phyloP scores from a whole-genome alignment of 495 filamentous ascomycete species.

The Aspergillus nidulans region DNA sequence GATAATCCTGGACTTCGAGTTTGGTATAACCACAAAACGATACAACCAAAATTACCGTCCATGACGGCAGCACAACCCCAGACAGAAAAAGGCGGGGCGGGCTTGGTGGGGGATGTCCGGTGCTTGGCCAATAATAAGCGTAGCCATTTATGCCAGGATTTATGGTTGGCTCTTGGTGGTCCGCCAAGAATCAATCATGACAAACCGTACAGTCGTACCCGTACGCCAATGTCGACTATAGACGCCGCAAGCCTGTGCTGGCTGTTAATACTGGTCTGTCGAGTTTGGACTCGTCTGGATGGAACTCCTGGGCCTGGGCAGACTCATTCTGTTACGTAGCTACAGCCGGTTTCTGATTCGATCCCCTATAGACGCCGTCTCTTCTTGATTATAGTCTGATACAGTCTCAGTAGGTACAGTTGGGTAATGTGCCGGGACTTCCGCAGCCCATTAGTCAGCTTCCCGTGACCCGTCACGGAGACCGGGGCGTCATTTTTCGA shows the following conservation, averaged over 20 bases:
- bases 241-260: not conserved
- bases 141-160: not conserved
- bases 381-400: no score
- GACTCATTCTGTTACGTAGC: not conserved
- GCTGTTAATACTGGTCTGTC: not conserved
- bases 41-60: not conserved
- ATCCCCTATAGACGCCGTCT: no score
- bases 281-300: not conserved
- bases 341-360: not conserved
- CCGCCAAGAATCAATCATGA: not conserved
- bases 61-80: not conserved
- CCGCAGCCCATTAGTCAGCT: not conserved
- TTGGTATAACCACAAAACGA: not conserved
- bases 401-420: no score
- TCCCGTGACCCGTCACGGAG: not conserved
- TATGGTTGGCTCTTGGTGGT: conserved; percentile 9
- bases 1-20: not conserved
- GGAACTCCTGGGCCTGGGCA: not conserved
- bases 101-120: conserved; percentile 6
- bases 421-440: not conserved
- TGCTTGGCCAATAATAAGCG: conserved; percentile 9
- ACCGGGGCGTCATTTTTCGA: not conserved
- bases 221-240: not conserved
- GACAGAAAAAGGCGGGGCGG: conserved; percentile 3
- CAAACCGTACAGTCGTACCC: no score